Evolutionary conservation across 306 rosid genomes (phyloP), one percentile per base, ranked within the genome.

Genomic region (Cicer yamashitae): DNA sequence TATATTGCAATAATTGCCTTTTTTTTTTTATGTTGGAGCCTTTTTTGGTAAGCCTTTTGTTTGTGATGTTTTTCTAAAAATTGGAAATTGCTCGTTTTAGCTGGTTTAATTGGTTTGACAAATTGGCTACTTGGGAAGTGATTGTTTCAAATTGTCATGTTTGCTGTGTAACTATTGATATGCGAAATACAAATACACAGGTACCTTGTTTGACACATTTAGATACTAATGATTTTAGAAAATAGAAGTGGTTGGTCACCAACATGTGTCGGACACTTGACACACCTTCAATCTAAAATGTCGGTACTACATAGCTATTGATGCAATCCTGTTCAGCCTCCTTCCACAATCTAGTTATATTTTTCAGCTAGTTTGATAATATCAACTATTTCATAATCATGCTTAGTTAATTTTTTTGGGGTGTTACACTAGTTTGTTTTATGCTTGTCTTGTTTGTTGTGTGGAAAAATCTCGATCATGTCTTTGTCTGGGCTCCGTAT

Each of bases 311-410:
- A 30, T 56, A 47, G 43, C 61, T 65, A 22, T 73, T 18, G 72
- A 66, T 56, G 70, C 40, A 57, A 6, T 54, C 7, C 46, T 46
- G 18, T 73, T 57, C 41, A 57, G 52, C 61, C 7, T 81, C 53
- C 17, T 53, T 65, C 10, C 12, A 50, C n/a, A 17, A 52, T 30
- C 8, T 2, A 14, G 56, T 59, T 71, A 17, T 37, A 14, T 67
- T 14, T 22, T 56, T 71, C 52, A 60, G 82, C 60, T 66, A 54
- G 77, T 43, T 76, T 44, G 73, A 53, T 34, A 2, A 63, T 46
- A 65, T 52, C 46, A 75, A 65, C 14, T 61, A 18, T 78, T 22
- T 6, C 8, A 13, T 15, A 64, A 74, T 69, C 66, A 10, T 53
- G 18, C 6, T 30, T 48, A 8, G 64, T 46, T 54, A 1, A 7